Evolutionary conservation across 2,329 filamentous ascomycete species (phyloP), one percentile per base, ranked within the genome.

Genomic region (Mariannaea elegans): DNA sequence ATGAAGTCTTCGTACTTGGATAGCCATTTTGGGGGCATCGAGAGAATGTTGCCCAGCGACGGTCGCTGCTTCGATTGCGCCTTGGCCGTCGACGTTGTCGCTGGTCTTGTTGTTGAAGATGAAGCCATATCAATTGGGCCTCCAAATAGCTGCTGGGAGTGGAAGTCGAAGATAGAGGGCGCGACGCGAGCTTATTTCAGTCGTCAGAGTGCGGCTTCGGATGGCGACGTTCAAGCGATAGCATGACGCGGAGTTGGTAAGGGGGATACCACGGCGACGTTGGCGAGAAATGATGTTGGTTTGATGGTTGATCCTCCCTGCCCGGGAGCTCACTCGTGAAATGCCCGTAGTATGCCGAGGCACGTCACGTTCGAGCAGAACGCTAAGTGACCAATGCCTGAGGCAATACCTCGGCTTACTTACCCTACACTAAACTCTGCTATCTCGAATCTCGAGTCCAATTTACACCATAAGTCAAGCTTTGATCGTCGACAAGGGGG

Each of bases 1-100:
- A 99, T 94, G 79, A 98, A 97, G 65, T 95, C 90, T 71, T 89
- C 88, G 77, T 97, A 97, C 79, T 88, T 85, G 65, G 83, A 79
- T 52, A 92, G 80, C 87, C 87, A 91, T 76, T 83, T 83, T 23
- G 88, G 83, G 47, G 89, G 87, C 69, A 88, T 76, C 39, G 85
- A 81, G 46, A 90, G 78, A 62, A 84, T 70, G 46, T 72, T 71
- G 31, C 70, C 70, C n/a, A 71, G 55, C 16, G 71, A 68, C 21
- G 72, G 66, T 8, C 65, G 65, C 32, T 67, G 52, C 27, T 59
- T 59, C 16, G 63, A 14, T 59, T 64, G 50, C 39, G 67, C 51
- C 56, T 65, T 62, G 50, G 64, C 34, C n/a, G 67, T 63, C 51
- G 65, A 60, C 23, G 67, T 36, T 46, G 64, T 60, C 59, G 58